Base-by-base conservation (phyloP, 257 asterid species). In the Leptodermis oblonga region DNA sequence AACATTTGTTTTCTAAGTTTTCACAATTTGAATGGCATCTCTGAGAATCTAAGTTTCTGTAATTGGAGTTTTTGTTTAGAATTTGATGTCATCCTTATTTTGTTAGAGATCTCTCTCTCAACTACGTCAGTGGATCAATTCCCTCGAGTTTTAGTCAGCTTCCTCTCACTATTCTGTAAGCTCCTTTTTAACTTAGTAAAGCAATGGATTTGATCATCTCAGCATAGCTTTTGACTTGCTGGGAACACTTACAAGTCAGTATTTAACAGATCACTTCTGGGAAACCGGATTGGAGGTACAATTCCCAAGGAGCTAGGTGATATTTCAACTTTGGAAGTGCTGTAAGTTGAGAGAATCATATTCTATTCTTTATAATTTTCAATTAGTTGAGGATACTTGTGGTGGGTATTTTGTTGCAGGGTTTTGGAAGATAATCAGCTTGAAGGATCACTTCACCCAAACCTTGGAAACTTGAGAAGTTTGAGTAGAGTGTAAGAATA, bases 271-370 rank as follows among this genome's bases (percentile, higher is more conserved):
- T 74, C 92, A 48, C 82, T 93, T 69, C 23, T 88, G 69, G 97
- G 96, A 64, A 93, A 93, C 77, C 94, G 95, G 73, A 39, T 93
- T 18, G 77, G 85, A 22, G 96, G 99, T 65, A 15, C 43, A 41
- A 85, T 93, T 61, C 99, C 97, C 2, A 56, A n/a, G 58, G 97
- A 93, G 81, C 70, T 93, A 45, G 96, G 95, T 43, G 77, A 81
- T 71, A 90, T 93, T 30, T 22, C 83, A 11, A 86, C 94, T 67
- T 82, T 93, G 76, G 78, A 79, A 80, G 68, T 67, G 10, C 79
- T 93, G 99, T 93, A 84, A 87, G 99, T 81, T 46, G 72, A 71
- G 25, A 68, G 53, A 31, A 63, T 42, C 26, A 39, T 26, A 42
- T 62, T 36, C 43, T 60, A n/a, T 31, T 59, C 14, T 31, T 4